Base-by-base conservation (phyloP, 1,139 yeast species). In the Blastobotrys aristatus region DNA sequence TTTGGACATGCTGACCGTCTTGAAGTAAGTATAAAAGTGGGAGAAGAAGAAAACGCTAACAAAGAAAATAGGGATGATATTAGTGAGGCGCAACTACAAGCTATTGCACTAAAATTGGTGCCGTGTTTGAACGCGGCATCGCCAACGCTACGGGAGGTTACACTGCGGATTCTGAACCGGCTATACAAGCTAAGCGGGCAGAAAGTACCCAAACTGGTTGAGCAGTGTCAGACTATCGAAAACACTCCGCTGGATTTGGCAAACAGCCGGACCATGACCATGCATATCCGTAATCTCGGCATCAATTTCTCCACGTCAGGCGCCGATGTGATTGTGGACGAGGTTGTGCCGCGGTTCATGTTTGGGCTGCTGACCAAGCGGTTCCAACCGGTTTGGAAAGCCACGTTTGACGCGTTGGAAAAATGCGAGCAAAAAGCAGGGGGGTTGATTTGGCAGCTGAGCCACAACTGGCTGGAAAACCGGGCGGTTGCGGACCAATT, bases 361-460 rank as follows among this genome's bases (percentile, higher is more conserved):
- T 79, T 88, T 63, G 97, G 97, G 24, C 71, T 85, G 53, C 68
- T 90, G 43, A 74, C 89, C 1, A 81, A 82, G 41, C 77, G 79
- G 52, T 89, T 92, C 58, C 85, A 88, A 52, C 98, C 98, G 1
- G 74, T 84, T 26, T 88, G 96, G 95, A 76, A 78, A 18, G 86
- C 85, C 4, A 83, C 85, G 2, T 70, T 74, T 48, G 92, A 83
- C 52, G 74, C 77, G 5, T 60, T 86, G 8, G 78, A 82, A 0
- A 59, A 63, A 6, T 64, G 83, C 8, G 65, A 71, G 11, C 70
- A 66, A 11, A 73, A 72, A 44, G 69, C 76, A 46, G 72, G 74
- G 4, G 65, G 65, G 0, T 51, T 70, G 5, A 71, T 86, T 1
- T 90, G 96, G 95, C 61, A 71, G 0, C 60, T 77, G 20, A 66